Conservation (phyloP, 1,284 basidiomycete species). For the Rhodofomes roseus region DNA sequence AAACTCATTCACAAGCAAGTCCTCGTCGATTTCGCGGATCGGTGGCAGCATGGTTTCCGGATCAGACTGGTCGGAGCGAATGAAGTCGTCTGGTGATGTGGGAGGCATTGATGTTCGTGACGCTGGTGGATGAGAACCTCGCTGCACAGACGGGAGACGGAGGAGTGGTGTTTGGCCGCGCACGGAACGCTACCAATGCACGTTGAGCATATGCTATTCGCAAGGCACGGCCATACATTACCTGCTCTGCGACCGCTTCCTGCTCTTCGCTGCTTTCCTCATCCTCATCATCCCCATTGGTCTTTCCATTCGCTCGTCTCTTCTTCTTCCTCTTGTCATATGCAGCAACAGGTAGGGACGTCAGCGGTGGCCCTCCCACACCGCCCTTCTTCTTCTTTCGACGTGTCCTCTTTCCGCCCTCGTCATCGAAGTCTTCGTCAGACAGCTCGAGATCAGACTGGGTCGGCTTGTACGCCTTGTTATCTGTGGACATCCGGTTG, state of each 20-base stretch:
- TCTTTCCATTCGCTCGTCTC: conserved; percentile 29
- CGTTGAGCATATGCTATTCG: not conserved
- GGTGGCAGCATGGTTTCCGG: conserved; percentile 49
- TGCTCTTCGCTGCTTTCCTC: conserved; percentile 44
- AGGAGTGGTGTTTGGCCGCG: conserved; percentile 14
- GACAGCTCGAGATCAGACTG: conserved; percentile 56
- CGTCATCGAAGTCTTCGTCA: conserved; percentile 57
- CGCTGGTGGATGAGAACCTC: conserved; percentile 34
- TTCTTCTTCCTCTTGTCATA: conserved; percentile 53
- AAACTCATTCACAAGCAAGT: conserved; percentile 26
- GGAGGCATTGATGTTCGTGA: conserved; percentile 26
- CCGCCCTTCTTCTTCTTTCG: conserved; percentile 51
- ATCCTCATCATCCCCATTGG: conserved; percentile 32
- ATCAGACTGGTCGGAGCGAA: conserved; percentile 37
- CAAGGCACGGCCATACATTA: conserved; percentile 11
- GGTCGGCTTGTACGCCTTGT: conserved; percentile 73
- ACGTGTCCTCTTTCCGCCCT: conserved; percentile 47
- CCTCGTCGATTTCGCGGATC: conserved; percentile 53
- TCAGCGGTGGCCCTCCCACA: conserved; percentile 50
- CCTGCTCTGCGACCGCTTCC: conserved; percentile 31
- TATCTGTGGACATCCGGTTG: conserved; percentile 65
- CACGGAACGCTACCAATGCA: conserved; percentile 19
- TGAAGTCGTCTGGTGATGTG: conserved; percentile 22
- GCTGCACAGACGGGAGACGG: conserved; percentile 27
- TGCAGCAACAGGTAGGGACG: conserved; percentile 59